These are phyloP conservation scores for Mortierella sp. DNA, from an alignment of 371 early-diverging fungal species.

Conservation along the genomic window DNA sequence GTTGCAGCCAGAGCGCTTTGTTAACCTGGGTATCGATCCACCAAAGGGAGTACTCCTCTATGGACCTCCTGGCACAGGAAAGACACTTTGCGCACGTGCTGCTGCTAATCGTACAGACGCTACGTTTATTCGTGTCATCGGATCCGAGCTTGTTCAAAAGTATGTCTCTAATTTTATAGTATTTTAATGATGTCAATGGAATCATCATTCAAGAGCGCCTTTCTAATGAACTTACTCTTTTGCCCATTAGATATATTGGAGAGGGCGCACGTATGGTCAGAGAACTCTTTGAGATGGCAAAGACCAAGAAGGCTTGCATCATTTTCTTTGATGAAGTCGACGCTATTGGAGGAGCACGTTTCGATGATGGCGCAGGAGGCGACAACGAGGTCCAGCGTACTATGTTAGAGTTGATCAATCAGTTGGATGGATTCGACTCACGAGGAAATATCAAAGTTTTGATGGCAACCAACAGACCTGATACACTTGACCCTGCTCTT, in stretches of 20 bases:
- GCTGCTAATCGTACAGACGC: slow-evolving; percentile 99
- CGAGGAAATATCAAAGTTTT: slow-evolving; percentile 99
- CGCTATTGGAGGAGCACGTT: slow-evolving; percentile 99
- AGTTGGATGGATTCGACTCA: slow-evolving; percentile 99
- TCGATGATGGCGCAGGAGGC: slow-evolving; percentile 98
- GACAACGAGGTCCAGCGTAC: slow-evolving; percentile 99
- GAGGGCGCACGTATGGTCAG: slow-evolving; percentile 97
- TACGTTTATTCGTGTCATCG: slow-evolving; percentile 99
- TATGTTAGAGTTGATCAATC: slow-evolving; percentile 99
- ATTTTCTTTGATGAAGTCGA: slow-evolving; percentile 99
- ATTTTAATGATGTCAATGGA: background rate
- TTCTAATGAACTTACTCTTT: background rate
- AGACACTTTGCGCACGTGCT: slow-evolving; percentile 99
- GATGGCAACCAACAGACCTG: slow-evolving; percentile 99
- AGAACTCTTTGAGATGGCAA: slow-evolving; percentile 99
- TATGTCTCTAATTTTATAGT: slow-evolving; percentile 51
- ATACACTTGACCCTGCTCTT: slow-evolving; percentile 99
- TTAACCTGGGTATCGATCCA: slow-evolving; percentile 96
- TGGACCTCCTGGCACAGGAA: slow-evolving; percentile 99
- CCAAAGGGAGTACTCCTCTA: slow-evolving; percentile 99
- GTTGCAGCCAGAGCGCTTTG: slow-evolving; percentile 95
- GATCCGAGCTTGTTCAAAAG: slow-evolving; percentile 99
- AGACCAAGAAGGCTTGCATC: slow-evolving; percentile 99
- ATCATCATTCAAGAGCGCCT: background rate
- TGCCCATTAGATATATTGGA: slow-evolving; percentile 26